Conservation (phyloP, 371 early-diverging fungal genomes). For the Amoeboradix gromovi region DNA sequence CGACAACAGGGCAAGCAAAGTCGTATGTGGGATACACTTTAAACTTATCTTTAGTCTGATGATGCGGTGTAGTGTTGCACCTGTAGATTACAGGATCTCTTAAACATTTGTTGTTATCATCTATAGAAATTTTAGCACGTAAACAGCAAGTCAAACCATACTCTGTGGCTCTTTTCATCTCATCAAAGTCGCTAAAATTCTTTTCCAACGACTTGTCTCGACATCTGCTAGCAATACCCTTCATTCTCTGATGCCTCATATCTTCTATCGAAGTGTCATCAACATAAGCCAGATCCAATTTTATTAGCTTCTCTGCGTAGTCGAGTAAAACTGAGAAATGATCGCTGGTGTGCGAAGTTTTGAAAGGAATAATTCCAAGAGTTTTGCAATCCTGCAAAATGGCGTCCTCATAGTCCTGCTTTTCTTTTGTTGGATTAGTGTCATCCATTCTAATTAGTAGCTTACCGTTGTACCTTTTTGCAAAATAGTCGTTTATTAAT, state of each 20-base stretch:
- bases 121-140: slow-evolving; percentile 90
- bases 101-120: slow-evolving; percentile 79
- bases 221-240: slow-evolving; percentile 56
- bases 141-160: slow-evolving; percentile 61
- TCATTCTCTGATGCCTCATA: slow-evolving; percentile 74
- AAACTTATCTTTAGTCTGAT: slow-evolving; percentile 63
- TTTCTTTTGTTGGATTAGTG: slow-evolving; percentile 97
- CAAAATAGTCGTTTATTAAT: slow-evolving; percentile 90
- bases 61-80: slow-evolving; percentile 74
- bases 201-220: slow-evolving; percentile 66
- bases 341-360: slow-evolving; percentile 73
- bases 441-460: slow-evolving; percentile 96
- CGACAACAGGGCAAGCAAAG: slow-evolving; percentile 96
- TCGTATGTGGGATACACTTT: slow-evolving; percentile 99
- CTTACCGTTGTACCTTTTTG: slow-evolving; percentile 63
- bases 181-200: slow-evolving; percentile 65
- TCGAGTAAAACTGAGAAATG: slow-evolving; percentile 71
- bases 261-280: slow-evolving; percentile 74
- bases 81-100: slow-evolving; percentile 98
- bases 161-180: slow-evolving; percentile 73
- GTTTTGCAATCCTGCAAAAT: slow-evolving; percentile 61
- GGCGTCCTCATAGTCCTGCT: slow-evolving; percentile 68
- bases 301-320: slow-evolving; percentile 57
- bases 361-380: slow-evolving; percentile 51
- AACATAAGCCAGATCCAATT: slow-evolving; percentile 75